Conservation (phyloP, 345 rosid genomes). For the Mercurialis annua region DNA sequence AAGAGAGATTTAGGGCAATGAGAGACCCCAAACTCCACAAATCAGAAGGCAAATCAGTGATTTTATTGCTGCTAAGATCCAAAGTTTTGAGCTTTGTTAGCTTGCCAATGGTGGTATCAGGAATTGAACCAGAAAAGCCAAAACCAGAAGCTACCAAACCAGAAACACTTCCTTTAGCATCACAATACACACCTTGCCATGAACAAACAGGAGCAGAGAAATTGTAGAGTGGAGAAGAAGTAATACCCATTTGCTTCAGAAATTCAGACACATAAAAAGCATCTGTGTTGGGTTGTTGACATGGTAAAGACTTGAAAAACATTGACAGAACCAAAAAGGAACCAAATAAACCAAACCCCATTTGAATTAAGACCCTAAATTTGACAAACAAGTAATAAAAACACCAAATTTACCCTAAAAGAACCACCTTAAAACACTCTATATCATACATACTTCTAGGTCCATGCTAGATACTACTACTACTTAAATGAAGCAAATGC, state of each 20-base stretch:
- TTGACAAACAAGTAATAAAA: constrained; percentile 17
- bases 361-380: constrained; percentile 26
- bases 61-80: constrained; percentile 82
- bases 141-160: constrained; percentile 49
- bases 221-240: constrained; percentile 37
- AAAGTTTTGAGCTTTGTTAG: constrained; percentile 66
- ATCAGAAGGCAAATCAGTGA: constrained; percentile 79
- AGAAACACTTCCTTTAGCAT: constrained; percentile 46
- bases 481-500: constrained; percentile 15
- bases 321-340: constrained; percentile 54
- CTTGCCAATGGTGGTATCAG: constrained; percentile 85
- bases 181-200: constrained; percentile 73
- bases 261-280: constrained; percentile 70
- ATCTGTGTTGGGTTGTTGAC: constrained; percentile 88
- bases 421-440: constrained; percentile 10
- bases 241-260: constrained; percentile 52
- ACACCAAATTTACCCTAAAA: constrained; percentile 19
- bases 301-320: constrained; percentile 45
- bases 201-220: constrained; percentile 62
- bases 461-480: constrained; percentile 14
- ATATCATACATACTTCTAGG: background rate
- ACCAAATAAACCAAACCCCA: constrained; percentile 57
- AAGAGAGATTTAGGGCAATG: constrained; percentile 62
- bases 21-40: constrained; percentile 81
- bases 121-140: constrained; percentile 70